Conservation (phyloP, 2,329 filamentous ascomycete species). For the Aureobasidium mangrovei region DNA sequence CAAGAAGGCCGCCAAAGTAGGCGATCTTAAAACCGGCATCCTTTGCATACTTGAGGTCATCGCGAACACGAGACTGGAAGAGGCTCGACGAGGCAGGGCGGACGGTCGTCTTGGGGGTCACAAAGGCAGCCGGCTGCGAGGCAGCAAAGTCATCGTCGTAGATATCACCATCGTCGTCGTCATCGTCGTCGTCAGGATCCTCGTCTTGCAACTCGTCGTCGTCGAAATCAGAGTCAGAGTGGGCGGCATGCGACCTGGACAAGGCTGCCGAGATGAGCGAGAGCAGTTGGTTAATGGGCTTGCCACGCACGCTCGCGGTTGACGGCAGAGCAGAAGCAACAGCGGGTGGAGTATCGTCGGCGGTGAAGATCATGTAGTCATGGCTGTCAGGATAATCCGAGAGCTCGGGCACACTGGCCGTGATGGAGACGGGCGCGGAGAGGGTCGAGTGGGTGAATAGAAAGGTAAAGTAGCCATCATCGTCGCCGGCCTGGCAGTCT, state of each 20-base stretch:
- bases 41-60: slow-evolving; percentile 54
- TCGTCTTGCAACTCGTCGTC: slow-evolving; percentile 18
- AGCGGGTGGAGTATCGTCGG: slow-evolving; percentile 36
- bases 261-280: slow-evolving; percentile 37
- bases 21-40: slow-evolving; percentile 63
- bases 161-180: slow-evolving; percentile 31
- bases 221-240: slow-evolving; percentile 27
- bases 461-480: slow-evolving; percentile 65
- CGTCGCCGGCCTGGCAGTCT: slow-evolving; percentile 51
- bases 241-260: slow-evolving; percentile 28
- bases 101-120: background rate
- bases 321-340: slow-evolving; percentile 40
- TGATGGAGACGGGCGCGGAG: slow-evolving; percentile 7
- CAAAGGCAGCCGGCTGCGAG: background rate
- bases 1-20: slow-evolving; percentile 45
- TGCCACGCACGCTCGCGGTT: slow-evolving; percentile 29
- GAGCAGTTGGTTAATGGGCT: slow-evolving; percentile 43
- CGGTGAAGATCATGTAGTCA: slow-evolving; percentile 48
- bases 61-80: slow-evolving; percentile 23
- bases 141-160: slow-evolving; percentile 11
- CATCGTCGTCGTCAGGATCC: slow-evolving; percentile 25
- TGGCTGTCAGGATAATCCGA: slow-evolving; percentile 52
- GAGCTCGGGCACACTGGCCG: slow-evolving; percentile 37
- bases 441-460: slow-evolving; percentile 34
- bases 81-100: background rate